Base-by-base conservation (phyloP, 2,329 filamentous ascomycete genomes). In the Cercospora beticola region DNA sequence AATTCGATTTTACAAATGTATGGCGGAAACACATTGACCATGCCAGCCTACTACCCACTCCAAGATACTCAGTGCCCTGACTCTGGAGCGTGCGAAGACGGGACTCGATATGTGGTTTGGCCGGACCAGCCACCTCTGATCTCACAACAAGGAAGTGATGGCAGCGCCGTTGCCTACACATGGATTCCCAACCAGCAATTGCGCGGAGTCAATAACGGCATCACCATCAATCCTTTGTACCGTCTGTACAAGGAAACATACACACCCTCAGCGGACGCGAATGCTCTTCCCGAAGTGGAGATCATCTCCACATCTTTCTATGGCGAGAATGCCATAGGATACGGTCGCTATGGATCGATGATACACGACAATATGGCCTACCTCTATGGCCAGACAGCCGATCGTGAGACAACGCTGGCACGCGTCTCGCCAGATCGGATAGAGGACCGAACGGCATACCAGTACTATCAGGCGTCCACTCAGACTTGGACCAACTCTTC, bases 21-120 rank as follows among this genome's bases (percentile, higher is more conserved):
- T 43, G 68, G 71, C 10, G 68, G 67, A 52, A 62, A 68, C 40
- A 40, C 62, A 2, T 54, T 49, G 31, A 64, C 54, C 31, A 59
- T 67, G 6, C 54, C 64, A 5, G 49, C 68, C 4, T 74, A 72
- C 63, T 75, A 71, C 40, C 67, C 69, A 12, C 60, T 74, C 18
- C 72, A 69, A 33, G 58, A 65, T 23, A 64, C 68, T 23, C 69
- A 71, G 43, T 75, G 72, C 36, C 71, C 70, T 8, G 57, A 59
- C 23, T 64, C 68, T 23, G 72, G 73, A 16, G 69, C 65, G 9
- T 74, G 74, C 40, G 58, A 59, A 16, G 69, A 74, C n/a, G 68
- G 67, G n/a, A 70, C 62, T 10, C 70, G 74, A 33, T 75, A 70
- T 49, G 69, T 68, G 1, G 65, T 73, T 28, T 76, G 74, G 74